Percentiles rank a stretch among this genome's conserved stretches.
These are phyloP conservation scores for Oryza rufipogon DNA, from an alignment of 176 grass and related monocot genomes.

Conservation along the genomic window DNA sequence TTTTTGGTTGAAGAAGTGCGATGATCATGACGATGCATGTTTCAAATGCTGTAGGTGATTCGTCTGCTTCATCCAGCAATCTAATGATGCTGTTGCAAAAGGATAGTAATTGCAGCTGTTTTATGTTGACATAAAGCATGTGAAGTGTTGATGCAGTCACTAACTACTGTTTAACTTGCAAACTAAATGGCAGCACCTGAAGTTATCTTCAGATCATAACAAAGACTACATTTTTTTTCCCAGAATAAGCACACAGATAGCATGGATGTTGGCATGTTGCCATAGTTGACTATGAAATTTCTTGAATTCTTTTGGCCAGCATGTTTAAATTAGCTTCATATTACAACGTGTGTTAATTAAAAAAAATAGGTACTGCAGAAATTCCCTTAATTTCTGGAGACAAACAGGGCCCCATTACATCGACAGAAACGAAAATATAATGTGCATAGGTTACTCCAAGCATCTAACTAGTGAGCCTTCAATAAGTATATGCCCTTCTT, in stretches of 20 bases:
- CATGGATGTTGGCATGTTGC: neutral
- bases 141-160: constrained; percentile 2
- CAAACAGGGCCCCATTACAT: no score
- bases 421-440: no score
- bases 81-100: neutral
- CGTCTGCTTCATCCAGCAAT: no score
- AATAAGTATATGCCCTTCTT: no score
- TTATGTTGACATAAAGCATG: constrained; percentile 11
- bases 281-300: neutral
- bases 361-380: neutral
- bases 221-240: neutral
- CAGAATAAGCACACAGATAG: neutral
- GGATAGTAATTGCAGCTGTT: neutral
- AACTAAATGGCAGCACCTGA: neutral
- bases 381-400: no score
- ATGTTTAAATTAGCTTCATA: neutral
- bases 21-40: no score
- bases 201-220: neutral
- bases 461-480: no score
- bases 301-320: neutral
- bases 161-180: neutral
- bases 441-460: no score
- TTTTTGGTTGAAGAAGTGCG: no score
- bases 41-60: no score
- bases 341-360: neutral